Evolutionary conservation across 768 basidiomycete species (phyloP), one percentile per base, ranked within the genome.

Genomic region (Russula vinacea): DNA sequence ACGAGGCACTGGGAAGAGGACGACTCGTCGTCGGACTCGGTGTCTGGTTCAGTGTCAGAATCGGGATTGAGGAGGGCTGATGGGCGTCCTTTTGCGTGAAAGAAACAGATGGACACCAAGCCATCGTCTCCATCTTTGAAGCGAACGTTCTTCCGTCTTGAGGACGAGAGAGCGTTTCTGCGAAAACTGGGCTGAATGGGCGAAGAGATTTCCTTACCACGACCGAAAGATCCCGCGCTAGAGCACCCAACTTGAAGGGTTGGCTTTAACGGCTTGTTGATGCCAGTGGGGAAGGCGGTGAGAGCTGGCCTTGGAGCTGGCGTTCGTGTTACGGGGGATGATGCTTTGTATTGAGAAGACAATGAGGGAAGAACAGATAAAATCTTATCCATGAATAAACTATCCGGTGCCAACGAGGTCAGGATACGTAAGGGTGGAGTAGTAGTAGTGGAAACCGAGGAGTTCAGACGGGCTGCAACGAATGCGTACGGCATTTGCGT

Each of bases 401-500:
- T 29, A 10, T 47, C 22, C 3, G 42, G 42, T 14, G 42, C 8
- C 26, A 62, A 35, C 9, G 53, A 62, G 16, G 11, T 42, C 19
- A 42, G 45, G 13, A 49, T 39, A n/a, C 26, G 44, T 22, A 55
- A 16, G 35, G 54, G 33, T 26, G 61, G 35, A 2, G 22, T 29
- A 17, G 58, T 14, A 37, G 22, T 7, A 39, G 22, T 47, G 4
- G 45, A 45, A 3, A 11, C 24, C 1, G 56, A 44, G 11, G 52
- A 33, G 11, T 17, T 50, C 14, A 32, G 60, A n/a, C 33, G 52
- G 17, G 47, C 19, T 11, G 55, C 10, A 50, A 33, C 45, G 7
- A 2, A 16, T 26, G 55, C 53, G 22, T 62, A 62, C 29, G 62
- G 62, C 62, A 62, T 62, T 32, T 45, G 19, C 35, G n/a, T 45